Evolutionary conservation across 352 stramenopile species (phyloP).

Genomic region (Hyaloperonospora brassicae): DNA sequence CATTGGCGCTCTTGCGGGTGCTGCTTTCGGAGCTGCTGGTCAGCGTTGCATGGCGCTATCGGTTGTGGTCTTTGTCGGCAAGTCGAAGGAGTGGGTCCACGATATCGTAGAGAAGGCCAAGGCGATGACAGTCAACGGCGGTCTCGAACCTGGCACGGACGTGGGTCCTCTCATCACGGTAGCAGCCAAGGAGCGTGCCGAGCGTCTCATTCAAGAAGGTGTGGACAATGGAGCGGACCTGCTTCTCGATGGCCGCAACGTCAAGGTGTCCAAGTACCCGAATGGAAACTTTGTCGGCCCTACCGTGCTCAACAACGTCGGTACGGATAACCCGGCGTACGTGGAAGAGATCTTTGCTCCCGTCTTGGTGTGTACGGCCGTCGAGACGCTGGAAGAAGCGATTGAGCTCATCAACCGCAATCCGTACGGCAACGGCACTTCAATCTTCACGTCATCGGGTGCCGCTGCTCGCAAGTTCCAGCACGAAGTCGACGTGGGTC

Average conservation of each 20-base stretch:
- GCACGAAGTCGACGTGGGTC: conserved; percentile 92
- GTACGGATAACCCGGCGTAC: conserved; percentile 86
- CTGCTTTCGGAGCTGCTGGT: conserved; percentile 94
- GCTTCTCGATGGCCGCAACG: conserved; percentile 88
- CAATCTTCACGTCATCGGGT: conserved; percentile 94
- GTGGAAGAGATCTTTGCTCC: conserved; percentile 97
- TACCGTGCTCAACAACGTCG: conserved; percentile 85
- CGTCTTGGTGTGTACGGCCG: conserved; percentile 87
- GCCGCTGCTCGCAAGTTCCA: conserved; percentile 94
- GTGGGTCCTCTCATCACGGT: conserved; percentile 87
- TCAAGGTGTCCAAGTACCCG: conserved; percentile 87
- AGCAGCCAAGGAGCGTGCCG: conserved; percentile 81
- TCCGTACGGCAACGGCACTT: conserved; percentile 95
- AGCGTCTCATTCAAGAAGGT: conserved; percentile 83
- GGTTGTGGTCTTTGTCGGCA: conserved; percentile 93
- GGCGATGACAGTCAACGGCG: conserved; percentile 87
- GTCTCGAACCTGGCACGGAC: conserved; percentile 60
- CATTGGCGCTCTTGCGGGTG: conserved; percentile 82
- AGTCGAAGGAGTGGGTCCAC: conserved; percentile 88
- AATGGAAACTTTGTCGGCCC: conserved; percentile 95
- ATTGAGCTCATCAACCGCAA: conserved; percentile 94
- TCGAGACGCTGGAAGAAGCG: conserved; percentile 93
- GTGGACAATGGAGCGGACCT: conserved; percentile 87
- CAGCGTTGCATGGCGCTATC: conserved; percentile 97
- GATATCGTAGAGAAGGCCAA: conserved; percentile 89